phyloP scores from a whole-genome alignment of 441 rosid species.

The Populus hybrid region DNA sequence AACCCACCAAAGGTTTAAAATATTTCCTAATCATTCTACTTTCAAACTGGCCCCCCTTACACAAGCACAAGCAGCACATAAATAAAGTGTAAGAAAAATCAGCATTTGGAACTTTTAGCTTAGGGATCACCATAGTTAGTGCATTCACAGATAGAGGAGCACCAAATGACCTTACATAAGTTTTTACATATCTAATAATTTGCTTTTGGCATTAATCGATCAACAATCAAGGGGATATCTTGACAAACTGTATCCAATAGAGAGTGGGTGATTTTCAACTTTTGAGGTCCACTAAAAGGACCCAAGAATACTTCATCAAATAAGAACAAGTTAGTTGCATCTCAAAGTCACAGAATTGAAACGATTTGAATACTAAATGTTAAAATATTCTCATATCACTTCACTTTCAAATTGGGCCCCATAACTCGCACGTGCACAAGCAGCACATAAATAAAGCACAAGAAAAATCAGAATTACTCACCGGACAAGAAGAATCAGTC shows the following conservation, averaged over 20 bases:
- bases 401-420: neutral
- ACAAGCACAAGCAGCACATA: neutral
- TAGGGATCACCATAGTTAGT: neutral
- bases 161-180: neutral
- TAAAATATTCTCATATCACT: neutral
- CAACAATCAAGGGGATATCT: neutral
- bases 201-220: neutral
- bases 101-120: neutral
- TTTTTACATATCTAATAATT: neutral
- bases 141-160: neutral
- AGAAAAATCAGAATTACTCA: conserved; percentile 36
- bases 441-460: neutral
- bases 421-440: neutral
- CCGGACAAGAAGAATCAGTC: conserved; percentile 98
- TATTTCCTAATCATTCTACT: neutral
- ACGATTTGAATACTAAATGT: neutral
- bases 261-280: neutral
- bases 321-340: neutral
- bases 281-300: neutral
- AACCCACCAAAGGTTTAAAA: neutral
- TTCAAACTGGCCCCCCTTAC: neutral
- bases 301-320: neutral
- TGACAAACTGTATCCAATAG: neutral
- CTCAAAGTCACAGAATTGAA: neutral
- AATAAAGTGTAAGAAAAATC: neutral